Base-by-base conservation (phyloP, 441 rosid species). In the Isatis lusitanica region DNA sequence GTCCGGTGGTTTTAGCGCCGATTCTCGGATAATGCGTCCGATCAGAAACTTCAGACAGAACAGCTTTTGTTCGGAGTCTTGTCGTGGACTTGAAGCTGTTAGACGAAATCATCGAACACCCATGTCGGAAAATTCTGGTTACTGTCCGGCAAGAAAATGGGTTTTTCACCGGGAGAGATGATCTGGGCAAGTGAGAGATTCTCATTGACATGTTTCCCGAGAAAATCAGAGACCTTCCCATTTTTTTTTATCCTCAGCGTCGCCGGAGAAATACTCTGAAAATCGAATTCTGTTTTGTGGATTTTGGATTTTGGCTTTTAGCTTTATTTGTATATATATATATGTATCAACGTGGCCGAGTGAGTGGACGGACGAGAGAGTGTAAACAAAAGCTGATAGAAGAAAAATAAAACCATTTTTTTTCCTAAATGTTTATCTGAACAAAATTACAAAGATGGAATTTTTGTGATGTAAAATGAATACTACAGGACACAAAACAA, bases 1-100 rank as follows among this genome's bases (percentile, higher is more conserved):
- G 83, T 24, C 97, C 97, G 39, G 83, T 85, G 57, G 91, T 80
- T 36, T 66, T 74, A 35, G 98, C 90, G 24, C 90, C 97, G 36
- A 87, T 79, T 83, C 78, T 87, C 0, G 87, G 87, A 69, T 79
- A 84, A 77, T 46, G 81, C 36, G 50, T 88, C 79, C 66, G 88
- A 51, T 78, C 66, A 52, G 89, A 73, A 70, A 42, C 63, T 48
- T 84, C 85, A n/a, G 94, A 85, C 3, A 83, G 9, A n/a, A 73
- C 70, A 18, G 95, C 91, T 72, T 71, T 87, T 11, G 83, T 69
- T 40, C 73, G 73, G 39, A 78, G 57, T 10, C 56, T 77, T 7
- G 66, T 30, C 4, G 57, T n/a, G 30, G 70, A 56, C 28, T 78
- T 83, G 1, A 63, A 2, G 17, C 51, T 70, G 17, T 66, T 72